phyloP scores from a whole-genome alignment of 441 rosid species.

The Aleurites moluccanus region DNA sequence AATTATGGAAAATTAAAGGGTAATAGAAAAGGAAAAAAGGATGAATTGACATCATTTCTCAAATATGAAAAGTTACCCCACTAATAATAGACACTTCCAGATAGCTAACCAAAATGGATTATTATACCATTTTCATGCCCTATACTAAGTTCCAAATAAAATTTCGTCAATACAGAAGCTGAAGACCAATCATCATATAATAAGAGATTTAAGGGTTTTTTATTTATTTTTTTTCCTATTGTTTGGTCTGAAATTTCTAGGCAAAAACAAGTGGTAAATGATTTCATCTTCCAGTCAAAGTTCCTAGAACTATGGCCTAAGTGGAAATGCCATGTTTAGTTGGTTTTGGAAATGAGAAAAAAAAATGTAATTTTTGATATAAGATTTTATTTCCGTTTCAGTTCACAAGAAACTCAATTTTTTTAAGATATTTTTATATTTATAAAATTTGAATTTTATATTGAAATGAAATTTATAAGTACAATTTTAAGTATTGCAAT shows the following conservation, averaged over 20 bases:
- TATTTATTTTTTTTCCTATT: background rate
- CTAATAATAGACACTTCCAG: background rate
- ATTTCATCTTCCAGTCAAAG: background rate
- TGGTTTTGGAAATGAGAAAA: too few relatives aligned
- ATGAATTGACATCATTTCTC: slow-evolving; percentile 10
- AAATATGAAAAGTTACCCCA: slow-evolving; percentile 1
- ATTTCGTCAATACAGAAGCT: background rate
- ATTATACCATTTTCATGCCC: background rate
- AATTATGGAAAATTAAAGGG: background rate
- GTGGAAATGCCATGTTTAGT: too few relatives aligned
- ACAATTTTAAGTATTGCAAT: too few relatives aligned
- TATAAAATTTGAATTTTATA: too few relatives aligned
- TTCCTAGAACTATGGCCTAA: background rate
- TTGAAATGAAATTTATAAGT: too few relatives aligned
- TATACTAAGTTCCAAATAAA: background rate
- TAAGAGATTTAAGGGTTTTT: background rate
- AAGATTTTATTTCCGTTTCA: too few relatives aligned
- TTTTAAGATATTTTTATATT: too few relatives aligned
- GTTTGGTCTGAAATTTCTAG: background rate
- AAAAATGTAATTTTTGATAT: too few relatives aligned
- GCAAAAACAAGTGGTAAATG: background rate
- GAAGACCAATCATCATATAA: slow-evolving; percentile 5
- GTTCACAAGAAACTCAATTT: too few relatives aligned
- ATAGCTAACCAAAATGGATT: slow-evolving; percentile 3
- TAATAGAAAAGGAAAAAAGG: background rate